A percentile compares a stretch with the other conserved stretches of the same genome.
phyloP scores from a whole-genome alignment of 2,329 filamentous ascomycete genomes.

The Knoxdaviesia capensis region DNA sequence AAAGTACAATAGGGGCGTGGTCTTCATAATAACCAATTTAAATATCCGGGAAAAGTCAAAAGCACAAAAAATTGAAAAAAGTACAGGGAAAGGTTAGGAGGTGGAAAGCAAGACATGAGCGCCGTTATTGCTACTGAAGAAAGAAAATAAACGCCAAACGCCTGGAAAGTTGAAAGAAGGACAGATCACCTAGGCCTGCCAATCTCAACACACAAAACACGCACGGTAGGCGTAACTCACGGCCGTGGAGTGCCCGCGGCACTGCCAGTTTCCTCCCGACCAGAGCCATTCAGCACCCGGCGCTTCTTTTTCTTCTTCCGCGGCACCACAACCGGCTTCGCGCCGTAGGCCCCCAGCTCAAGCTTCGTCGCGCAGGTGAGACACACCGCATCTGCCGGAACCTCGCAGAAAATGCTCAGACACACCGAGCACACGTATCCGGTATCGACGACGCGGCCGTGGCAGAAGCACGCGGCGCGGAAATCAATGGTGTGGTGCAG shows the following conservation, averaged over 20 bases:
- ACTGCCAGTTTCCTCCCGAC: slow-evolving; percentile 35
- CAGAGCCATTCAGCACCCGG: slow-evolving; percentile 31
- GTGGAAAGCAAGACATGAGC: too few species aligned
- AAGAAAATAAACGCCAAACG: neutral
- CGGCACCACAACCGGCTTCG: slow-evolving; percentile 55
- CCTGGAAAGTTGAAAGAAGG: neutral
- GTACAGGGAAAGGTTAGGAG: too few species aligned
- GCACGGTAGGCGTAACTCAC: slow-evolving; percentile 5
- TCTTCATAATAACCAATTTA: too few species aligned
- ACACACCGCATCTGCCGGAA: slow-evolving; percentile 44
- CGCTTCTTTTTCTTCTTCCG: slow-evolving; percentile 62
- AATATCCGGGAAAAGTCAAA: too few species aligned
- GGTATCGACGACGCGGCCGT: slow-evolving; percentile 72
- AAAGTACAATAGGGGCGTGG: too few species aligned
- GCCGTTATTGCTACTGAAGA: neutral
- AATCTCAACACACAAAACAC: neutral
- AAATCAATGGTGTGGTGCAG: slow-evolving; percentile 84
- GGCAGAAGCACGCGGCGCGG: slow-evolving; percentile 94
- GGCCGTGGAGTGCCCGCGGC: slow-evolving; percentile 38
- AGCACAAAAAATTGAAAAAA: too few species aligned
- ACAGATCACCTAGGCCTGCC: neutral
- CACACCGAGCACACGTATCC: slow-evolving; percentile 95
- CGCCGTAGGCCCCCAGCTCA: slow-evolving; percentile 54
- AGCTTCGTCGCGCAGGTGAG: slow-evolving; percentile 68
- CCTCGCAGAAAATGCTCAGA: slow-evolving; percentile 73